phyloP scores from a whole-genome alignment of 2,329 filamentous ascomycete species.

The Aspergillus costaricaensis region DNA sequence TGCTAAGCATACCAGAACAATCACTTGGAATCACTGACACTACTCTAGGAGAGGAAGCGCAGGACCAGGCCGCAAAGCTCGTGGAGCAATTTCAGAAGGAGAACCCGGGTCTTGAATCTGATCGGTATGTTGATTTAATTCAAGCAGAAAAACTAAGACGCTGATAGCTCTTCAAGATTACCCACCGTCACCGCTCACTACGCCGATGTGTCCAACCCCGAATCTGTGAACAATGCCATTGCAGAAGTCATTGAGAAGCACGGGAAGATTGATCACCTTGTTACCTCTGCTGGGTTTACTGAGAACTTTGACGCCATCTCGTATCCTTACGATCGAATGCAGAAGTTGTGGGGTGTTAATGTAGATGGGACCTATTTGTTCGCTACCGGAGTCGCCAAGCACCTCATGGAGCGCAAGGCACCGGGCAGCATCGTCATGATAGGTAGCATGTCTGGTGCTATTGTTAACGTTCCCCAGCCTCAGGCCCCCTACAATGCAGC shows the following conservation, averaged over 20 bases:
- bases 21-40: not conserved
- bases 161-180: slow-evolving; percentile 48
- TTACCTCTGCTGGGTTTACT: slow-evolving; percentile 94
- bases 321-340: slow-evolving; percentile 87
- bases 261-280: slow-evolving; percentile 83
- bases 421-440: slow-evolving; percentile 90
- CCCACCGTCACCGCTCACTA: slow-evolving; percentile 89
- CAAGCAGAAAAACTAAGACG: not conserved
- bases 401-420: slow-evolving; percentile 78
- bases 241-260: slow-evolving; percentile 69
- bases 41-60: slow-evolving; percentile 73
- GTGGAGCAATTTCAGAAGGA: slow-evolving; percentile 75
- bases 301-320: slow-evolving; percentile 92
- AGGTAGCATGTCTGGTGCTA: slow-evolving; percentile 88
- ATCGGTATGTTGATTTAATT: slow-evolving; percentile 47
- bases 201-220: slow-evolving; percentile 78
- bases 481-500: slow-evolving; percentile 91
- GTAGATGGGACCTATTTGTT: slow-evolving; percentile 92
- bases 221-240: slow-evolving; percentile 74
- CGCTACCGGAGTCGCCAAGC: slow-evolving; percentile 78
- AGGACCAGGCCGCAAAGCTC: slow-evolving; percentile 72
- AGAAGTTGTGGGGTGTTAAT: slow-evolving; percentile 93
- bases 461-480: slow-evolving; percentile 94
- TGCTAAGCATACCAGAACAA: slow-evolving; percentile 19
- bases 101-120: slow-evolving; percentile 69